A percentile compares a stretch with the other conserved stretches of the same genome.
phyloP scores from a whole-genome alignment of 1,284 basidiomycete species.

The Ustilago trichophora region DNA sequence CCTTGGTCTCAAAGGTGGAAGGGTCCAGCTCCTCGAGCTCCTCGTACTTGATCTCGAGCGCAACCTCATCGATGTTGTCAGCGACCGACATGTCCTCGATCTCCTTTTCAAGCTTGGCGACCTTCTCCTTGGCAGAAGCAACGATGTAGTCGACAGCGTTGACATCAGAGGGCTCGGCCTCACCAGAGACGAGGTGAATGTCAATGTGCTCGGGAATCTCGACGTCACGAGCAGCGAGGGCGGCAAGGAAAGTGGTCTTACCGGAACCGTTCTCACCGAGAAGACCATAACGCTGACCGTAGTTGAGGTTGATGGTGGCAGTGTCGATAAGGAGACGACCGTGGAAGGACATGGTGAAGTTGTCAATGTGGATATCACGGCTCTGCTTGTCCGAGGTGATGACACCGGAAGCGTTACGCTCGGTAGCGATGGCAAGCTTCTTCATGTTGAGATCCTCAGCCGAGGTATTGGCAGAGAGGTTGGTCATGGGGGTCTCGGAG shows the following conservation, averaged over 20 bases:
- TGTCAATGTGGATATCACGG: conserved; percentile 96
- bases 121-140: conserved; percentile 89
- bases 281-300: conserved; percentile 92
- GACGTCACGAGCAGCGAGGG: conserved; percentile 73
- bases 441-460: conserved; percentile 63
- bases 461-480: conserved; percentile 49
- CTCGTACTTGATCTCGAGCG: conserved; percentile 88
- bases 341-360: conserved; percentile 96
- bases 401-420: conserved; percentile 73
- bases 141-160: conserved; percentile 97
- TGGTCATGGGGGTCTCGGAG: conserved; percentile 54
- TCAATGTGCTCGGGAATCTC: conserved; percentile 95
- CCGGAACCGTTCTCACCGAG: conserved; percentile 97
- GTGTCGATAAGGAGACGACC: conserved; percentile 91
- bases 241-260: conserved; percentile 76
- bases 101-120: conserved; percentile 90
- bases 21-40: conserved; percentile 98
- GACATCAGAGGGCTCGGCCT: conserved; percentile 93
- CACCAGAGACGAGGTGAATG: conserved; percentile 94
- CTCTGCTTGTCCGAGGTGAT: conserved; percentile 89
- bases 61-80: conserved; percentile 87
- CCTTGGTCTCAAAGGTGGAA: conserved; percentile 92
- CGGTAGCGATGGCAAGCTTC: conserved; percentile 63
- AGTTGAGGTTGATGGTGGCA: conserved; percentile 90
- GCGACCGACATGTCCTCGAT: conserved; percentile 92